Evolutionary conservation across 441 rosid genomes (phyloP), one percentile per base, ranked within the genome.

Genomic region (Erysimum pusillum): DNA sequence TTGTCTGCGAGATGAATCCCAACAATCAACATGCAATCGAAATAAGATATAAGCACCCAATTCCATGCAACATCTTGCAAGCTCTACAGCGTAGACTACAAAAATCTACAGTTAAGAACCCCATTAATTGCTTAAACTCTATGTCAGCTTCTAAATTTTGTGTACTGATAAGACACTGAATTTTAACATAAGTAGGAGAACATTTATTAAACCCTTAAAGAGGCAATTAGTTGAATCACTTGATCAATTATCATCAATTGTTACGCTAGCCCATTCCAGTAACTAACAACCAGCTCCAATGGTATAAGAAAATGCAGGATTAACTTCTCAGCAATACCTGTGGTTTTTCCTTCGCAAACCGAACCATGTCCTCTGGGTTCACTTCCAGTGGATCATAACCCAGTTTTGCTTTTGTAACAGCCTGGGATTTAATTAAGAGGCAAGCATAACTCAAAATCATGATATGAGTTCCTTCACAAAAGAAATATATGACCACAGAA

Each of bases 321-420:
- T 64, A 65, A 69, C 35, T 81, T 60, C 71, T 66, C 56, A 74
- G 64, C 68, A 69, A 60, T 83, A 96, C 99, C 98, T 96, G 99
- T 80, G 99, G 91, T 69, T 85, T 86, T 80, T 96, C 99, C 87
- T 78, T 91, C 13, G 99, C 98, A 89, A 91, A 92, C 75, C 84
- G 89, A 81, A 96, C 99, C 99, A 96, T 96, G 83, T 96, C 98
- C 82, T 96, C 99, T 69, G 99, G 99, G 83, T 96, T 91, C 82
- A 96, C 99, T 86, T 91, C 99, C 67, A 88, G 72, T 35, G 99
- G 99, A 88, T 96, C 97, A 87, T 91, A 96, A 71, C 99, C 99
- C 81, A 96, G 81, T 83, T 96, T 96, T 80, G 93, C 91, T 91
- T 90, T 96, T 28, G 99, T 93, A 71, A 96, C 99, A 51, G 98